Evolutionary conservation across 1,284 basidiomycete genomes (phyloP), one percentile per base, ranked within the genome.

Genomic region (Grifola frondosa): DNA sequence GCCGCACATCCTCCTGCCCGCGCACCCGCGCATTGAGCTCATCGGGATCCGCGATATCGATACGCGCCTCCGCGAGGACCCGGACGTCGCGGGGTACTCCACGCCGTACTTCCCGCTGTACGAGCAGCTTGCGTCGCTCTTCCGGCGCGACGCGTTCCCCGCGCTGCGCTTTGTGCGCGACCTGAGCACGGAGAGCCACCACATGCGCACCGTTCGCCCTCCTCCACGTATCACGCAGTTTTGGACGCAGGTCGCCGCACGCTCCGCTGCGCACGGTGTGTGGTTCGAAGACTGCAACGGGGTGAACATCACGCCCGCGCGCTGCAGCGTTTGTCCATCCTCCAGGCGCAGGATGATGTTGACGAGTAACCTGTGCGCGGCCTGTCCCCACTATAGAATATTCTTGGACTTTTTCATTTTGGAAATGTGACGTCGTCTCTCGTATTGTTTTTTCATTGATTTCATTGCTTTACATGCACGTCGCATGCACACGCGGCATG

Each of bases 41-140:
- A 87, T 88, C 48, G 84, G 82, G 11, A 79, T 88, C 42, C 72
- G 83, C 21, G 84, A 83, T 53, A 78, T 88, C 56, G 79, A 85
- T 59, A 74, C 75, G 48, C 71, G 84, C 40, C 64, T 87, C 34
- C 62, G 53, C 56, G 68, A 70, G 24, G 70, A 69, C 30, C 66
- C 70, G 3, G 56, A 62, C 32, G 32, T 37, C 16, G 61, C 61
- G 25, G 55, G 47, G 30, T 57, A 63, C 31, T 66, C 70, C 29
- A 67, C 73, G 30, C 73, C 77, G 12, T 85, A 82, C 59, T 88
- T 87, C 61, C 73, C 75, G 53, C 69, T 88, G 30, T 65, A 71
- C 22, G 78, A 83, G 61, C 84, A 88, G 61, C 68, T 88, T 36
- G 73, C 71, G 30, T 78, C 74, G 40, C 62, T 88, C 11, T 56